Evolutionary conservation across 2,329 filamentous ascomycete genomes (phyloP).

Genomic region (Penicillium brasilianum): DNA sequence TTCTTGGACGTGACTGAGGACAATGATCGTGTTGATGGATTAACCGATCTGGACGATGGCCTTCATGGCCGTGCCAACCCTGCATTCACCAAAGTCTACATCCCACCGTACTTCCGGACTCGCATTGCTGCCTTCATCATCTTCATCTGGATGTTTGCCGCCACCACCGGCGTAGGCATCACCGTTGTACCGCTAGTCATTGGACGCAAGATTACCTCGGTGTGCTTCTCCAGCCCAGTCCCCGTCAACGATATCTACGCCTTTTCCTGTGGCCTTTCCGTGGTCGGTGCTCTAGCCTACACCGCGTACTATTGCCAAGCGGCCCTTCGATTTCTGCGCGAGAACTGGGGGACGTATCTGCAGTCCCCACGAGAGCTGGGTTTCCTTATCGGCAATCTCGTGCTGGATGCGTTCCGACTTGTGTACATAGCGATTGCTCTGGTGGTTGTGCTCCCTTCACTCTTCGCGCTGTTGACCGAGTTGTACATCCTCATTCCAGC

Average conservation of each 20-base stretch:
- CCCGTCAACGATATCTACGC: conserved; percentile 95
- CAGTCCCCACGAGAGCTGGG: conserved; percentile 39
- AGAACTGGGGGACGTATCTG: conserved; percentile 34
- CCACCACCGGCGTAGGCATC: conserved; percentile 79
- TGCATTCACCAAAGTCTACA: conserved; percentile 73
- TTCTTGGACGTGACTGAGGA: conserved; percentile 77
- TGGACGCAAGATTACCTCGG: conserved; percentile 77
- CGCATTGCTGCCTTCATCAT: conserved; percentile 86
- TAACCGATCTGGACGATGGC: conserved; percentile 58
- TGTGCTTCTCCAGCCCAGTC: conserved; percentile 71
- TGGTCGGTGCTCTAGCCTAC: conserved; percentile 73
- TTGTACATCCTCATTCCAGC: conserved; percentile 87
- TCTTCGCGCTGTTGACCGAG: conserved; percentile 80
- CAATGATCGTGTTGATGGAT: conserved; percentile 68
- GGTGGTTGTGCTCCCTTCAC: conserved; percentile 76
- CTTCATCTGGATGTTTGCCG: conserved; percentile 91
- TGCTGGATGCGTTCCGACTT: conserved; percentile 56
- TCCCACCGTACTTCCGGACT: conserved; percentile 82
- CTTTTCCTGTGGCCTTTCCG: conserved; percentile 86
- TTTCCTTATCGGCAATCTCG: conserved; percentile 22
- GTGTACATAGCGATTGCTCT: conserved; percentile 78
- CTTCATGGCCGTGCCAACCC: conserved; percentile 65
- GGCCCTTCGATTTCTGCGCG: conserved; percentile 30
- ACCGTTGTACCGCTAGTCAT: conserved; percentile 87
- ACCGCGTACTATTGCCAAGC: conserved; percentile 56